These are phyloP conservation scores for Helianthus tuberosus DNA, from an alignment of 129 eudicot genomes.

Conservation along the genomic window DNA sequence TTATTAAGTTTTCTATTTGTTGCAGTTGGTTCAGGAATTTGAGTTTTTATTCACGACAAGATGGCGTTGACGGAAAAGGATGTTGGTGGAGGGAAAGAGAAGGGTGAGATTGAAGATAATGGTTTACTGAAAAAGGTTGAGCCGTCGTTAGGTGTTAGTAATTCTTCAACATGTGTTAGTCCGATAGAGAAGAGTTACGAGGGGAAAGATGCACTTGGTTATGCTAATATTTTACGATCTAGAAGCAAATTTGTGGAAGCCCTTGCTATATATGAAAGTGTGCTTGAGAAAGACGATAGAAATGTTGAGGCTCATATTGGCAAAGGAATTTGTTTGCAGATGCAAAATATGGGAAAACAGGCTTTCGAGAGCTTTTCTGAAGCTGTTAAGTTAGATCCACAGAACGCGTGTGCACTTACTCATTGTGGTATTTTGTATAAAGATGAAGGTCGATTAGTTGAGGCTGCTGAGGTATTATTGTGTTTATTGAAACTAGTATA, in stretches of 20 bases:
- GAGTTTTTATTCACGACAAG: constrained; percentile 27
- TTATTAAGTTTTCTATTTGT: not conserved
- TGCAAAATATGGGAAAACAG: constrained; percentile 77
- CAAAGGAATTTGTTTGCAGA: constrained; percentile 94
- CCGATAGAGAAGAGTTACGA: constrained; percentile 48
- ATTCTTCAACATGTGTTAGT: constrained; percentile 40
- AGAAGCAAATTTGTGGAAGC: constrained; percentile 92
- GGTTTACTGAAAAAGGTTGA: constrained; percentile 50
- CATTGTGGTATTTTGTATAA: constrained; percentile 94
- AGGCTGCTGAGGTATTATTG: constrained; percentile 94
- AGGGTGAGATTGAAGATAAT: constrained; percentile 42
- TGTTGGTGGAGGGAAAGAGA: constrained; percentile 54
- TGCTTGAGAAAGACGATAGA: constrained; percentile 68
- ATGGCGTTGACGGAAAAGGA: constrained; percentile 78
- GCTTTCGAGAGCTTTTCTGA: constrained; percentile 86
- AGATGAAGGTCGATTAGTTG: constrained; percentile 88
- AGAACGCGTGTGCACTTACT: constrained; percentile 93
- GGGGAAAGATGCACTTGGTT: constrained; percentile 77
- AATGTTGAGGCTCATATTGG: constrained; percentile 86
- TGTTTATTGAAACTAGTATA: not conserved
- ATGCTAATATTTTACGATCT: constrained; percentile 90
- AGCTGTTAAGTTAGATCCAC: constrained; percentile 80
- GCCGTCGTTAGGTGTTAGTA: constrained; percentile 44
- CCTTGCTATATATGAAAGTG: constrained; percentile 63
- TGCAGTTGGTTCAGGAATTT: constrained; percentile 32